Evolutionary conservation across 768 basidiomycete species (phyloP).

Genomic region (Pleurotus ostreatus): DNA sequence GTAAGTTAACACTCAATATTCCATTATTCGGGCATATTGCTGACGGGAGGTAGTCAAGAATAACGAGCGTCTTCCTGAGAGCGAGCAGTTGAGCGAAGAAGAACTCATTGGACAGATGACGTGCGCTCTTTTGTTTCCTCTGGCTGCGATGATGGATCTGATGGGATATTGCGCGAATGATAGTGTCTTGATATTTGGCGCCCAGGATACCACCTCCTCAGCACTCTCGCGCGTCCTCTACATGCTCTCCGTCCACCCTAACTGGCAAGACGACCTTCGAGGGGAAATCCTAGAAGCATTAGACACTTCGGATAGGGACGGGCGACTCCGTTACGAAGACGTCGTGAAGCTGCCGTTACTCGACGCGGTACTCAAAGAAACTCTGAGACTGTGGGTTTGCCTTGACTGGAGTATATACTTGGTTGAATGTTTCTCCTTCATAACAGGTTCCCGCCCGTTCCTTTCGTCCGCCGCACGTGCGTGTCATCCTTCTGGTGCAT

Average conservation of each 20-base stretch:
- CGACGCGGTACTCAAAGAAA: conserved; percentile 45
- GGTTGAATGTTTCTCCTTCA: background rate
- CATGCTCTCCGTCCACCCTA: conserved; percentile 30
- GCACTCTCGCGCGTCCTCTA: conserved; percentile 38
- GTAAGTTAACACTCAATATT: conserved; percentile 25
- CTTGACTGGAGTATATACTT: too few relatives aligned
- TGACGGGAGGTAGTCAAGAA: conserved; percentile 24
- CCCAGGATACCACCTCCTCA: conserved; percentile 46
- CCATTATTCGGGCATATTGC: background rate
- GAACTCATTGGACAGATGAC: conserved; percentile 49
- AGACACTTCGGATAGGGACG: conserved; percentile 11
- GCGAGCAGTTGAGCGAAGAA: conserved; percentile 34
- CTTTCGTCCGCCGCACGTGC: conserved; percentile 42
- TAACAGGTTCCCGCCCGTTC: conserved; percentile 39
- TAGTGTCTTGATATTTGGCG: conserved; percentile 47
- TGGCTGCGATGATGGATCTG: background rate
- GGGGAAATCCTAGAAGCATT: conserved; percentile 29
- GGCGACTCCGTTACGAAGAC: conserved; percentile 29
- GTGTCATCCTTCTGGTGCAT: conserved; percentile 10
- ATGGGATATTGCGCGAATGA: background rate
- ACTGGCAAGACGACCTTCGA: conserved; percentile 35
- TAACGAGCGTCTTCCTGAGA: conserved; percentile 29
- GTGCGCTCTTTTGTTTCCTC: conserved; percentile 21
- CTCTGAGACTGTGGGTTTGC: conserved; percentile 31
- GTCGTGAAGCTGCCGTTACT: conserved; percentile 34